phyloP scores from a whole-genome alignment of 805 yeast genomes.

The Candida andamanensis region DNA sequence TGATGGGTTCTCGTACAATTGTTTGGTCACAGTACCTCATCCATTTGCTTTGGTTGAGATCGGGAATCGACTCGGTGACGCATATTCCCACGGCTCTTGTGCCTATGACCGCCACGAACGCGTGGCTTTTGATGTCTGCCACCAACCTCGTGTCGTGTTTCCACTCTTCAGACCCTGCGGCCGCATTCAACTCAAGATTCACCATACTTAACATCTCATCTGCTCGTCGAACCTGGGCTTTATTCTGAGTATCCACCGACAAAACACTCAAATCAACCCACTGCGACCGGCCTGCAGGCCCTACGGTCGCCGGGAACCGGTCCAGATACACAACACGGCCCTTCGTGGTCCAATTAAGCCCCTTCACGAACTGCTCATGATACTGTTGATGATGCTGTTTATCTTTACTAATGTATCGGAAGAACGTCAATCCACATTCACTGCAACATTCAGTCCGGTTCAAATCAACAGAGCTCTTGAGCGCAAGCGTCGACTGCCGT shows the following conservation, averaged over 20 bases:
- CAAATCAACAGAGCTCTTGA: conserved; percentile 6
- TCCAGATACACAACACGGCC: too few species aligned
- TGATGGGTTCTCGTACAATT: conserved; percentile 41
- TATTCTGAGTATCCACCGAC: conserved; percentile 17
- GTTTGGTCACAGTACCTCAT: conserved; percentile 50
- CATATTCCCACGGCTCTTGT: conserved; percentile 51
- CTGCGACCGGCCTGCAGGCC: too few species aligned
- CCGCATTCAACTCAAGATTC: conserved; percentile 59
- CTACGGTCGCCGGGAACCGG: too few species aligned
- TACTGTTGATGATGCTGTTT: conserved; percentile 44
- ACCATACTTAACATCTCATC: conserved; percentile 44
- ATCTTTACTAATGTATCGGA: conserved; percentile 37
- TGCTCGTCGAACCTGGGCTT: conserved; percentile 20
- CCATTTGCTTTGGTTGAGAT: conserved; percentile 47
- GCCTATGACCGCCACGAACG: conserved; percentile 45
- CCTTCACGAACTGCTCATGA: conserved; percentile 46
- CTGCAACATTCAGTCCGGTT: conserved; percentile 30
- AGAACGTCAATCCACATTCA: conserved; percentile 52
- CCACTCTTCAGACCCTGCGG: conserved; percentile 31
- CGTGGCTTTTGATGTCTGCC: conserved; percentile 16
- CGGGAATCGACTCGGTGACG: conserved; percentile 42
- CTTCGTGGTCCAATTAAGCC: conserved; percentile 41
- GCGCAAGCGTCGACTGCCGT: conserved; percentile 15
- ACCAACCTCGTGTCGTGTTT: conserved; percentile 10
- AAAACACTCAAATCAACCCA: too few species aligned